Percentiles rank a stretch among this genome's conserved stretches.
These are phyloP conservation scores for Mycena indigotica DNA, from an alignment of 768 basidiomycete species.

Conservation along the genomic window DNA sequence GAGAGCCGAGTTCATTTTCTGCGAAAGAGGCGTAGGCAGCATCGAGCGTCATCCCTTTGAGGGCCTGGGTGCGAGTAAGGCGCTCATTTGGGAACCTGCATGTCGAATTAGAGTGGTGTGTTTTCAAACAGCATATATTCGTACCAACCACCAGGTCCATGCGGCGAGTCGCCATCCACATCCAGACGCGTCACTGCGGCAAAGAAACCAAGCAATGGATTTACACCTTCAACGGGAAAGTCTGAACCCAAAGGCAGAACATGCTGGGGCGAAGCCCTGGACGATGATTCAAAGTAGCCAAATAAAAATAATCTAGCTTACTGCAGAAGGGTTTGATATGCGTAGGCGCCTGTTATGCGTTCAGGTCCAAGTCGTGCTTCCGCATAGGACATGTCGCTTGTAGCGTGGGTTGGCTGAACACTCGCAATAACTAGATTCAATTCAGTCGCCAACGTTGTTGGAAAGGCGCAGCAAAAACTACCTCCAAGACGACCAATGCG, in stretches of 20 bases:
- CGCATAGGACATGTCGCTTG: conserved; percentile 92
- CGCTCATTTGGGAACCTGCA: conserved; percentile 77
- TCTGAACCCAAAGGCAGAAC: conserved; percentile 86
- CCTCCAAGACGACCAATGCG: conserved; percentile 75
- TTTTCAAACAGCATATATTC: no score
- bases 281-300: not conserved
- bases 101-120: no score
- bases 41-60: conserved; percentile 90
- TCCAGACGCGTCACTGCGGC: conserved; percentile 80
- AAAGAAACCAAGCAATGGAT: conserved; percentile 88
- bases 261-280: conserved; percentile 51
- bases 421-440: conserved; percentile 77
- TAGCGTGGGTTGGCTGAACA: conserved; percentile 92
- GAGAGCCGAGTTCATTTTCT: conserved; percentile 70
- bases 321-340: conserved; percentile 79
- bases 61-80: conserved; percentile 78
- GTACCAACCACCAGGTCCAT: conserved; percentile 83
- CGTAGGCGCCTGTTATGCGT: conserved; percentile 86
- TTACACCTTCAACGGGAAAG: conserved; percentile 90
- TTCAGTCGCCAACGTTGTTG: not conserved
- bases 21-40: conserved; percentile 87
- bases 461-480: conserved; percentile 33
- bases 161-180: conserved; percentile 73
- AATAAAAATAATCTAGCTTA: conserved; percentile 30
- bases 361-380: conserved; percentile 79